These are phyloP conservation scores for Cryphonectria parasitica DNA, from an alignment of 2,329 filamentous ascomycete species.

Conservation along the genomic window DNA sequence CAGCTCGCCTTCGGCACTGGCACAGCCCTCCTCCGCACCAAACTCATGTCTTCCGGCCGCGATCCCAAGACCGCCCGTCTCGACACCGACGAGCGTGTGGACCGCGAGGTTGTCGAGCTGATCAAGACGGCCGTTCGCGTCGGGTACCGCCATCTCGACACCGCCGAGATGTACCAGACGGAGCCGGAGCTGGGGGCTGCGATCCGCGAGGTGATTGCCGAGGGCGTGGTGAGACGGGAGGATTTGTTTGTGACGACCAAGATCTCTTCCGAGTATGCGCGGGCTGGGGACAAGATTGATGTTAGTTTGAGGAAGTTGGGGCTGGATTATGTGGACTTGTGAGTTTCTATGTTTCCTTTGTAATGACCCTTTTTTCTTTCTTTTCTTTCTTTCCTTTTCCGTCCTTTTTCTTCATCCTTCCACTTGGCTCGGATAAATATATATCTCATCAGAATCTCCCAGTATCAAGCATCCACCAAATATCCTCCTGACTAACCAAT, in stretches of 20 bases:
- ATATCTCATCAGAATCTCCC: too few species aligned
- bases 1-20: slow-evolving; percentile 8
- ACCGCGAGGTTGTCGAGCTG: slow-evolving; percentile 2
- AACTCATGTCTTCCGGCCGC: not conserved
- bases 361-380: too few species aligned
- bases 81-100: not conserved
- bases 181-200: slow-evolving; percentile 23
- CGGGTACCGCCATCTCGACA: slow-evolving; percentile 11
- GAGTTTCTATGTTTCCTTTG: slow-evolving; percentile 33
- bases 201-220: slow-evolving; percentile 4
- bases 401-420: too few species aligned
- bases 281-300: slow-evolving; percentile 37
- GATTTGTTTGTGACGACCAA: slow-evolving; percentile 26
- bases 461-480: too few species aligned
- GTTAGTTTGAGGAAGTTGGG: slow-evolving; percentile 62
- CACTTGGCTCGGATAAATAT: too few species aligned
- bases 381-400: too few species aligned
- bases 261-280: slow-evolving; percentile 34
- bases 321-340: slow-evolving; percentile 70
- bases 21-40: slow-evolving; percentile 9
- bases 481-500: too few species aligned
- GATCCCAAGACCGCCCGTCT: not conserved
- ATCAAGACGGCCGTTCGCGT: slow-evolving; percentile 2
- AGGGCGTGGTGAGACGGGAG: slow-evolving; percentile 28
- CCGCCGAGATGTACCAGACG: slow-evolving; percentile 18